Conservation (phyloP, 1,284 basidiomycete species). For the Sanghuangporus sanghuang region DNA sequence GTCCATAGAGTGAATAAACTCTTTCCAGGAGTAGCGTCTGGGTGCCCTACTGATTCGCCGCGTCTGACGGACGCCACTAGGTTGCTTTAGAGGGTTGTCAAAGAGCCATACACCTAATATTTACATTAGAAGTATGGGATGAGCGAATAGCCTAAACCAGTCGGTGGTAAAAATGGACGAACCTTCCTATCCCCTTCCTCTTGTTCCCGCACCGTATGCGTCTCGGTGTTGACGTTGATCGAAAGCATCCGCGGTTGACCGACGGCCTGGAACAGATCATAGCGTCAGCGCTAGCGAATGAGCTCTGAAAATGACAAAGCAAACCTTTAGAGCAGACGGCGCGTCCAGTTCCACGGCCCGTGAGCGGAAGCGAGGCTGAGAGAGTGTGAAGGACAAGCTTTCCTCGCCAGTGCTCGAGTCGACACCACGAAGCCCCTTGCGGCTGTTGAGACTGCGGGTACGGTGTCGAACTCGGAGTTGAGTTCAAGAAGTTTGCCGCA, state of each 20-base stretch:
- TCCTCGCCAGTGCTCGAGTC: constrained; percentile 11
- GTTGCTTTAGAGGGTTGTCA: no score
- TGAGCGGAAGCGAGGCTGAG: constrained; percentile 7
- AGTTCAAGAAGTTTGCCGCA: neutral
- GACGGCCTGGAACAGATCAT: neutral
- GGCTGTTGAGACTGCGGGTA: constrained; percentile 10
- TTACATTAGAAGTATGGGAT: no score
- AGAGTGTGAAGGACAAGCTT: neutral
- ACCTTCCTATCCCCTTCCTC: constrained; percentile 7
- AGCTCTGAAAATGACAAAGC: neutral
- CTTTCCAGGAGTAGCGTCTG: no score
- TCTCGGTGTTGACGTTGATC: constrained; percentile 19
- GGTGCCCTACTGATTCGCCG: no score
- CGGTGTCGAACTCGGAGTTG: neutral
- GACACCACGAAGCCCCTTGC: neutral
- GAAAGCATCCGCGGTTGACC: constrained; percentile 3
- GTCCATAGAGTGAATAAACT: no score
- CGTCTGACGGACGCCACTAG: no score
- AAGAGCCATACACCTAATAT: no score
- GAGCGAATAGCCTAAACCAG: no score
- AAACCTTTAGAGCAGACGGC: neutral
- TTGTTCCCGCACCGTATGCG: constrained; percentile 5
- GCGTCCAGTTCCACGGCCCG: constrained; percentile 13
- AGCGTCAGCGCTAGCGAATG: neutral
- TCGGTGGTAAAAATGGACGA: neutral